Evolutionary conservation across 2,329 filamentous ascomycete genomes (phyloP).

Genomic region (Neonectria magnoliae): DNA sequence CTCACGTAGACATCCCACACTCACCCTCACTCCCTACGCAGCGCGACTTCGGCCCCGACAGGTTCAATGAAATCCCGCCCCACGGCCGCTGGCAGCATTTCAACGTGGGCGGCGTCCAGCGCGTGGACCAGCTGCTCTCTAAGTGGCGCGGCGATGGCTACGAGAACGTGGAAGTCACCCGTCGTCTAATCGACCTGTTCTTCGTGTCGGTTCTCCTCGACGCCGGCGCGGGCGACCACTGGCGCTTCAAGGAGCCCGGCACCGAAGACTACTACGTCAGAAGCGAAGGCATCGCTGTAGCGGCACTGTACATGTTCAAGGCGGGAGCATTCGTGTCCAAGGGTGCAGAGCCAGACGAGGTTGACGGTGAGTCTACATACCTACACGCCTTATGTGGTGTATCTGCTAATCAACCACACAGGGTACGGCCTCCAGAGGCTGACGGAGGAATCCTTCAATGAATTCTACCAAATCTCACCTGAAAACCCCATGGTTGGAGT

Average conservation of each 20-base stretch:
- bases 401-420: conserved; percentile 5
- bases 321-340: conserved; percentile 49
- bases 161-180: conserved; percentile 57
- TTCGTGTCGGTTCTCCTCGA: conserved; percentile 69
- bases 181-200: conserved; percentile 68
- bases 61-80: conserved; percentile 58
- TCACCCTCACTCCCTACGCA: conserved; percentile 29
- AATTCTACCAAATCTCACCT: conserved; percentile 55
- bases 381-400: rapidly evolving
- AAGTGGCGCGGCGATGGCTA: conserved; percentile 53
- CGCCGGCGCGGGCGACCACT: conserved; percentile 61
- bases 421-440: conserved; percentile 49
- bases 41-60: conserved; percentile 63
- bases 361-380: conserved; percentile 46
- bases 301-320: conserved; percentile 60
- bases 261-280: conserved; percentile 49
- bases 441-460: conserved; percentile 44
- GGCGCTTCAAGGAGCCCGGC: conserved; percentile 55
- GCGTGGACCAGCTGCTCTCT: conserved; percentile 56
- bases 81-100: conserved; percentile 73
- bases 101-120: conserved; percentile 62
- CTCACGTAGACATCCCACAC: not conserved
- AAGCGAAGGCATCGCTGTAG: conserved; percentile 63
- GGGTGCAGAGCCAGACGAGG: conserved; percentile 28
- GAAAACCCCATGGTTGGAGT: conserved; percentile 58